phyloP scores from a whole-genome alignment of 306 rosid genomes.

The Cicer bijugum region DNA sequence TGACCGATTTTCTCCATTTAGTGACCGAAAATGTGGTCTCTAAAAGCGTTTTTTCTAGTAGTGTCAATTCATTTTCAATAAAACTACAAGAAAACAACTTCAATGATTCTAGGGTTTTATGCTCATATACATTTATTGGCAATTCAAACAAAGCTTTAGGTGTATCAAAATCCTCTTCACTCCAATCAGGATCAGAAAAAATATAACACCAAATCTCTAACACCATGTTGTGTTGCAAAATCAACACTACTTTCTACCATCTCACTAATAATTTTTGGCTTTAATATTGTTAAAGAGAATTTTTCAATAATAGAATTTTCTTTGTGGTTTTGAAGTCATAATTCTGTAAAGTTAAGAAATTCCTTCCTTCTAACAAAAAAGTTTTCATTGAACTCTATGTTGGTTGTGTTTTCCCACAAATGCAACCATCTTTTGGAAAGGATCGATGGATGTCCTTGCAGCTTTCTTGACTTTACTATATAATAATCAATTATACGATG shows the following conservation, averaged over 20 bases:
- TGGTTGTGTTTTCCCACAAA: constrained; percentile 1
- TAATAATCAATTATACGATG: no score
- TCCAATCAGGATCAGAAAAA: constrained; percentile 27
- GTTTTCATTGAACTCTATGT: constrained; percentile 33
- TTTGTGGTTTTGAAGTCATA: neutral
- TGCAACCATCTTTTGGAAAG: constrained; percentile 35
- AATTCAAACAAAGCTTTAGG: constrained; percentile 1
- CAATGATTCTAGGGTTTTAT: neutral
- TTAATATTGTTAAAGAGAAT: neutral
- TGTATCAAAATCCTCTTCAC: neutral
- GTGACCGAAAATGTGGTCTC: no score
- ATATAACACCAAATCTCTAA: constrained; percentile 32
- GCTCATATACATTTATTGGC: neutral
- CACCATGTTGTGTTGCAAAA: constrained; percentile 17
- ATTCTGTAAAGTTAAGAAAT: neutral
- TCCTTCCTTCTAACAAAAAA: neutral
- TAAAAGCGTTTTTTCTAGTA: no score
- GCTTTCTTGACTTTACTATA: neutral
- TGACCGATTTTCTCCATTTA: no score
- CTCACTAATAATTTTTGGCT: neutral
- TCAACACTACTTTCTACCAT: neutral
- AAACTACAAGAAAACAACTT: constrained; percentile 30
- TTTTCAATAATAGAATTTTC: neutral
- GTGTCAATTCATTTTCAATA: neutral
- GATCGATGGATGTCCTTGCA: neutral